Conservation (phyloP, 116 monocot genomes). For the Dioscorea cayenensis region DNA sequence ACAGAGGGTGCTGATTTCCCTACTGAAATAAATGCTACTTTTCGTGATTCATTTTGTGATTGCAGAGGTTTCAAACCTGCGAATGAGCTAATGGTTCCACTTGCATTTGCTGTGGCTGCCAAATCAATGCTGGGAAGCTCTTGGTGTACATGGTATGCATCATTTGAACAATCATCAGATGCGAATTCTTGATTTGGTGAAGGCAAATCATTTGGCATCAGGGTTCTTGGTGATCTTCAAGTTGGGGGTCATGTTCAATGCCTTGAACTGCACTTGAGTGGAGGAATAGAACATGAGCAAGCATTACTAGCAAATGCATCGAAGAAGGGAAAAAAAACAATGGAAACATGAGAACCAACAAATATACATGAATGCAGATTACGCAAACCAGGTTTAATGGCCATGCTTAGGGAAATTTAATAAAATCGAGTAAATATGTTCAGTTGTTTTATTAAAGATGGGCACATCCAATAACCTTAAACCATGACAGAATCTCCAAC, state of each 20-base stretch:
- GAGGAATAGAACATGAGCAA: not conserved
- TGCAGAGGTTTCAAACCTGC: not conserved
- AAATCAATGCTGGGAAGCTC: no score
- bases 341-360: not conserved
- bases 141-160: not conserved
- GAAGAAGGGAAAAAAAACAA: not conserved
- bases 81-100: not conserved
- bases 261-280: not conserved
- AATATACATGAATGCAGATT: no score
- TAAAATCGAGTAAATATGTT: no score
- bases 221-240: not conserved
- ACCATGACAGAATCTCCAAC: no score
- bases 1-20: not conserved
- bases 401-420: no score
- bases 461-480: no score
- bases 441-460: no score
- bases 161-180: not conserved
- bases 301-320: not conserved
- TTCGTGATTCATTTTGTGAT: not conserved
- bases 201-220: not conserved
- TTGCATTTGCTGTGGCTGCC: not conserved
- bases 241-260: not conserved
- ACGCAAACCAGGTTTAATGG: no score
- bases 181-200: not conserved
- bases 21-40: slow-evolving; percentile 31